Base-by-base conservation (phyloP, 2,329 filamentous ascomycete species). In the Fonsecaea monophora region DNA sequence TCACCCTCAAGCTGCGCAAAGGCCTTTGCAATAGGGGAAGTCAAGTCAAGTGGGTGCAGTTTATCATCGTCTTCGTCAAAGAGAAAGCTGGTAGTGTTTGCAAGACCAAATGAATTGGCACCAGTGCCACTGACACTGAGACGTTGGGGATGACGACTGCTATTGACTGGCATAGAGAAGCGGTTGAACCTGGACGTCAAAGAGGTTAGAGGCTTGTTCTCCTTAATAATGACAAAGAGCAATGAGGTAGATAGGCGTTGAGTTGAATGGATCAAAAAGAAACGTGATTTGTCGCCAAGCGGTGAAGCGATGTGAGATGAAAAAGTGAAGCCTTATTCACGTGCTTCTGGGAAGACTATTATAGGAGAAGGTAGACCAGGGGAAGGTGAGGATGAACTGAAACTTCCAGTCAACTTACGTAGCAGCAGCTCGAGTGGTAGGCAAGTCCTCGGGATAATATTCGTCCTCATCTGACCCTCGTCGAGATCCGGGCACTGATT, bases 391-490 rank as follows among this genome's bases (percentile, higher is more conserved):
- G 15, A 57, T 53, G 35, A 45, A n/a, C 54, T 32, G 50, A 10
- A 58, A 34, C 34, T 10, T 60, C 30, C 9, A 40, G 40, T 70
- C 60, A 55, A 93, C 92, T 88, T 87, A 95, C 92, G 89, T 87
- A 77, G 92, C 91, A 59, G 87, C 89, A 56, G 90, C 87, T 64
- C 91, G 86, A 75, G 91, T 90, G 73, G 89, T 89, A 40, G 89
- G 76, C 38, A 79, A 72, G 30, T 78, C 74, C 35, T 82, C 86
- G 70, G 89, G 87, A 72, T 90, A 88, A 75, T 93, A 90, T 75
- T 94, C 93, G 74, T 96, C 92, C 72, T 94, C 91, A 76, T 97
- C 86, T 65, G 94, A 98, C 77, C 96, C 96, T 71, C 94, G 90
- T 71, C 94, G 87, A 68, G 94, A 95, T 35, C 87, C 89, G 55